These are phyloP conservation scores for Trichoderma endophyticum DNA, from an alignment of 2,329 filamentous ascomycete species.

Conservation along the genomic window DNA sequence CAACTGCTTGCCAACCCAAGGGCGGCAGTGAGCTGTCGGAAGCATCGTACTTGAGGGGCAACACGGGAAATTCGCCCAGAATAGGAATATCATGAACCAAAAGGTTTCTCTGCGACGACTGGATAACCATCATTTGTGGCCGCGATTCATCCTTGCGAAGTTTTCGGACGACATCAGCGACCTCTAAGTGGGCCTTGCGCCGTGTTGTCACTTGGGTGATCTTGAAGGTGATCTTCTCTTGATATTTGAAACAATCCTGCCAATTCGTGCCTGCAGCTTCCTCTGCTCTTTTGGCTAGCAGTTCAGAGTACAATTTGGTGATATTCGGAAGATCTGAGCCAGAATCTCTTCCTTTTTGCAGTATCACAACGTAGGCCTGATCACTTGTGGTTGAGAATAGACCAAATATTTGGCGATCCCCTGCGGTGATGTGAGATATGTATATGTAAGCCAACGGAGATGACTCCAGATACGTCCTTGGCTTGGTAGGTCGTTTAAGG, in stretches of 20 bases:
- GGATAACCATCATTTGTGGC: slow-evolving; percentile 81
- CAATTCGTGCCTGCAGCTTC: slow-evolving; percentile 68
- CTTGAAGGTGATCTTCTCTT: slow-evolving; percentile 81
- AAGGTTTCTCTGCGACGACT: slow-evolving; percentile 79
- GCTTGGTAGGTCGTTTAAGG: slow-evolving; percentile 65
- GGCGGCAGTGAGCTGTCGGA: slow-evolving; percentile 85
- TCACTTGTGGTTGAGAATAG: slow-evolving; percentile 80
- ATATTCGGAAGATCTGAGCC: slow-evolving; percentile 84
- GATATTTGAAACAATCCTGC: slow-evolving; percentile 82
- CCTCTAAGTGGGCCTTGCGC: slow-evolving; percentile 82
- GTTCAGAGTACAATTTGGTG: slow-evolving; percentile 80
- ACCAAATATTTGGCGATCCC: slow-evolving; percentile 89
- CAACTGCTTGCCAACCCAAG: slow-evolving; percentile 88
- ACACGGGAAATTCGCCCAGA: slow-evolving; percentile 77
- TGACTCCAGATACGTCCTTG: slow-evolving; percentile 68
- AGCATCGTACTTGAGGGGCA: slow-evolving; percentile 77
- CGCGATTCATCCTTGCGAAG: slow-evolving; percentile 79
- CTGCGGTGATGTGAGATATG: slow-evolving; percentile 86
- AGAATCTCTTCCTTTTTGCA: slow-evolving; percentile 76
- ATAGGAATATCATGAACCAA: slow-evolving; percentile 82
- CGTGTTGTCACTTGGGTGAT: slow-evolving; percentile 84
- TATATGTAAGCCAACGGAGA: slow-evolving; percentile 80
- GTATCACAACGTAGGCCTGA: slow-evolving; percentile 82
- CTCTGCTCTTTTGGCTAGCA: slow-evolving; percentile 62
- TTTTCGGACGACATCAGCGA: slow-evolving; percentile 85